Evolutionary conservation across 2,329 filamentous ascomycete genomes (phyloP).

Genomic region (Alternaria brassicicola): DNA sequence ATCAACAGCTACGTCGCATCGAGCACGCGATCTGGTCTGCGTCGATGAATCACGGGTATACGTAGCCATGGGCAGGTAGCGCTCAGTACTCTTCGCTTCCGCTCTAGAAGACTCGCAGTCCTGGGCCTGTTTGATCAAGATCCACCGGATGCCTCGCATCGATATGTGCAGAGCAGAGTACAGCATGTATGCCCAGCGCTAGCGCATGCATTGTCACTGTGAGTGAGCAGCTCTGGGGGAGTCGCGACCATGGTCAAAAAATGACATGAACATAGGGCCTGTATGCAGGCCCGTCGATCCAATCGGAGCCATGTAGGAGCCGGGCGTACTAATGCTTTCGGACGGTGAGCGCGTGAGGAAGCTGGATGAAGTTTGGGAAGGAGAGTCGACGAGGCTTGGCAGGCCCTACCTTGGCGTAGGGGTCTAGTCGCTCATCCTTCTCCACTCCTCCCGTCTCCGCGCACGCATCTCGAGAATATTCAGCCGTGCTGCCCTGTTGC

Average conservation of each 20-base stretch:
- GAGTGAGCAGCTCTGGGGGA: conserved; percentile 4
- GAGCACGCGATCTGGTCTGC: background rate
- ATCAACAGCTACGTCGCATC: background rate
- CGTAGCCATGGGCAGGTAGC: background rate
- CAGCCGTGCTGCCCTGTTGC: background rate
- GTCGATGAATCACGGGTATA: background rate
- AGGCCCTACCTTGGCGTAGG: background rate
- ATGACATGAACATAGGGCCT: conserved; percentile 10
- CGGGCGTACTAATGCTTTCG: conserved; percentile 12
- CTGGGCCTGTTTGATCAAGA: background rate
- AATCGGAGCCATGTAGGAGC: conserved; percentile 1
- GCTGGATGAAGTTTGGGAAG: conserved; percentile 8
- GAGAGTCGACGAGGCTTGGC: conserved; percentile 18
- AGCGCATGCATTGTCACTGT: conserved; percentile 14
- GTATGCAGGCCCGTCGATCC: conserved; percentile 21
- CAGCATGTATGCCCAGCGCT: background rate
- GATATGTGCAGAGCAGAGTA: background rate
- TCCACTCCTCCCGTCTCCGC: background rate
- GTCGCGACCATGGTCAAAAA: conserved; percentile 10
- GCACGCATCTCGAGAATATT: background rate
- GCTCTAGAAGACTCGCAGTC: background rate
- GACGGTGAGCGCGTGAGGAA: conserved; percentile 13
- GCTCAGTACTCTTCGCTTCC: background rate
- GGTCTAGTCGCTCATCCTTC: background rate
- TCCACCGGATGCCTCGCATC: background rate